Evolutionary conservation across 2,329 filamentous ascomycete species (phyloP), one percentile per base, ranked within the genome.

Genomic region (Lachnellula subtilissima): DNA sequence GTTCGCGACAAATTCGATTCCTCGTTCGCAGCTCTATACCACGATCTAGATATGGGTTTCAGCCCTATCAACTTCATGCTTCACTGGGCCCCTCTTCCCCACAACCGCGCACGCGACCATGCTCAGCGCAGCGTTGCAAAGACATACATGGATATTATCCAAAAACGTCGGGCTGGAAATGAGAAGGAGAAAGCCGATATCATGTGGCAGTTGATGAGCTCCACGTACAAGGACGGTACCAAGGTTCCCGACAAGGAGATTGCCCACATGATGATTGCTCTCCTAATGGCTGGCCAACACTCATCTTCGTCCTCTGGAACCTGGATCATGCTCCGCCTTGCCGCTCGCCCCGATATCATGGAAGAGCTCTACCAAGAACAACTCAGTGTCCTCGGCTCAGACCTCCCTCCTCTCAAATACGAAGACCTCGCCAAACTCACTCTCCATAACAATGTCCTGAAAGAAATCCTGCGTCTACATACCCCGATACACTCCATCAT

Each of bases 401-500:
- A 92, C 68, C 81, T 94, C 48, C 89, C 88, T 17, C 78, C 84
- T 14, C 80, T 96, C 48, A 83, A 80, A 48, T 93, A 88, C 70
- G 92, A 96, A 63, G 82, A 87, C 62, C 81, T 97, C 15, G 78
- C 86, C 64, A 87, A 87, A 72, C 81, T 97, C 36, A 84, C 90
- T 49, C 83, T 97, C 19, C 89, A 96, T 77, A 80, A 86, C 65
- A 87, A 90, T 66, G 86, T 95, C 61, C 82, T 97, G 74, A 94
- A 93, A 76, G 92, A 97, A 75, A 96, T 92, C 2, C 86, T 97
- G 40, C 88, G 92, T 61, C 79, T 97, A 15, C 89, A 97, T 72
- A 88, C 91, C 1, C 92, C 92, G 1, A 97, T 97, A 68, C 92
- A 97, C 80, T 94, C 89, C 50, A 96, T 97, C 69, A 84, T 97